A percentile compares a stretch with the other conserved stretches of the same genome.
These are phyloP conservation scores for Gnetum montanum DNA, from an alignment of 75 land plant genomes.

Conservation along the genomic window DNA sequence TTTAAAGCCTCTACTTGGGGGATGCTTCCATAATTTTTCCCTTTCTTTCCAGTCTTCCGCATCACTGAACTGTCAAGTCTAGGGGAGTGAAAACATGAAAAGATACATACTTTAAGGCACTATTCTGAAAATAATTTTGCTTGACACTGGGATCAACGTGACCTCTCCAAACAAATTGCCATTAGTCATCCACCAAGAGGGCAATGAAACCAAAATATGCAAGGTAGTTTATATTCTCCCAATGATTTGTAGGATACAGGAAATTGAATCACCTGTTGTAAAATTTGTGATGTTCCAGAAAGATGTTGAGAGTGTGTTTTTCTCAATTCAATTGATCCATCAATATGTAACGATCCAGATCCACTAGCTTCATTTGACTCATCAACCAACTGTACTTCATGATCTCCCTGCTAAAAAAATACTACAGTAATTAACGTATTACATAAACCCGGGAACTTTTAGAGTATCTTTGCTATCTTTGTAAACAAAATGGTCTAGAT, in stretches of 20 bases:
- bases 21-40: slow-evolving; percentile 50
- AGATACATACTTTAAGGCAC: slow-evolving; percentile 11
- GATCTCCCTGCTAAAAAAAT: slow-evolving; percentile 5
- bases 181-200: too few species aligned
- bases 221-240: too few species aligned
- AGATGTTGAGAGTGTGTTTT: slow-evolving; percentile 2
- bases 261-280: slow-evolving; percentile 3
- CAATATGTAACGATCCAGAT: too few species aligned
- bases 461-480: too few species aligned
- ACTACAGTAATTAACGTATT: too few species aligned
- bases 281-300: slow-evolving; percentile 1
- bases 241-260: not conserved
- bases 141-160: slow-evolving; percentile 4
- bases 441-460: too few species aligned
- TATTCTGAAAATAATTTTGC: slow-evolving; percentile 8
- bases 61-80: slow-evolving; percentile 21
- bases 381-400: slow-evolving; percentile 3
- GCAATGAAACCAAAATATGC: too few species aligned
- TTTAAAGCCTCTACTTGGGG: slow-evolving; percentile 38
- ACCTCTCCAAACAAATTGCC: too few species aligned
- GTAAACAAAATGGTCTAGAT: too few species aligned
- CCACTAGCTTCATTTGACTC: not conserved
- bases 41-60: slow-evolving; percentile 12
- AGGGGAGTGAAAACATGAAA: slow-evolving; percentile 17
- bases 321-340: too few species aligned